Evolutionary conservation across 2,329 filamentous ascomycete genomes (phyloP).

Genomic region (Coniella vitis): DNA sequence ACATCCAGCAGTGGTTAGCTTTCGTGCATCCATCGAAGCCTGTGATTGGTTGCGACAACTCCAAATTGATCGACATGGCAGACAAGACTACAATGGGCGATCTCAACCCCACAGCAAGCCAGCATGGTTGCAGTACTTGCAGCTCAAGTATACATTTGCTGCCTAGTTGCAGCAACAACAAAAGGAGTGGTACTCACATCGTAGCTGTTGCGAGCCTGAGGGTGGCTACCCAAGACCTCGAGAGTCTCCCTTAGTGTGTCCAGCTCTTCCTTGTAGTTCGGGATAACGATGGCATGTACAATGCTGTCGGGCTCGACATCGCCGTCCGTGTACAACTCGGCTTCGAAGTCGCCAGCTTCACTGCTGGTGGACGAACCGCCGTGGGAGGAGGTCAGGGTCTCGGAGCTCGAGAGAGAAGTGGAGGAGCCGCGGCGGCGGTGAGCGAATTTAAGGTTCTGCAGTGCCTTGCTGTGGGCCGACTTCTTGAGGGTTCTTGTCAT

Average conservation of each 20-base stretch:
- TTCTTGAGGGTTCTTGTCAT: constrained; percentile 46
- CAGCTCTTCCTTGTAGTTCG: constrained; percentile 68
- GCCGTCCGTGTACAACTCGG: constrained; percentile 38
- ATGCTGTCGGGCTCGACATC: constrained; percentile 39
- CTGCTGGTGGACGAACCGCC: constrained; percentile 41
- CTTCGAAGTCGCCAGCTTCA: constrained; percentile 45
- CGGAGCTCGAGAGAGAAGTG: constrained; percentile 49
- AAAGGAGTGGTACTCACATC: constrained; percentile 49
- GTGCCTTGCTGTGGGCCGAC: constrained; percentile 36
- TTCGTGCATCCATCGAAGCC: constrained; percentile 8
- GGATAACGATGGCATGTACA: constrained; percentile 62
- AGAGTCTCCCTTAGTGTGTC: constrained; percentile 63
- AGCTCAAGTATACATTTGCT: no score
- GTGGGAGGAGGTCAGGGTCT: constrained; percentile 44
- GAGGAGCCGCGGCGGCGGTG: constrained; percentile 45
- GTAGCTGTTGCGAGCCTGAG: constrained; percentile 55
- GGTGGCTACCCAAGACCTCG: constrained; percentile 61
- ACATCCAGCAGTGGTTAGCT: constrained; percentile 4
- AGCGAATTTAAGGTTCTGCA: constrained; percentile 40
- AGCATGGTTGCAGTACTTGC: no score
- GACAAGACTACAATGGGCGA: no score
- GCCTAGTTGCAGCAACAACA: no score
- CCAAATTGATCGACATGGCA: no score
- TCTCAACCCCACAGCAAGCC: no score
- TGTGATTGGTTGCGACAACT: neutral